phyloP scores from a whole-genome alignment of 768 basidiomycete species.

The Daedaleopsis sinensis region DNA sequence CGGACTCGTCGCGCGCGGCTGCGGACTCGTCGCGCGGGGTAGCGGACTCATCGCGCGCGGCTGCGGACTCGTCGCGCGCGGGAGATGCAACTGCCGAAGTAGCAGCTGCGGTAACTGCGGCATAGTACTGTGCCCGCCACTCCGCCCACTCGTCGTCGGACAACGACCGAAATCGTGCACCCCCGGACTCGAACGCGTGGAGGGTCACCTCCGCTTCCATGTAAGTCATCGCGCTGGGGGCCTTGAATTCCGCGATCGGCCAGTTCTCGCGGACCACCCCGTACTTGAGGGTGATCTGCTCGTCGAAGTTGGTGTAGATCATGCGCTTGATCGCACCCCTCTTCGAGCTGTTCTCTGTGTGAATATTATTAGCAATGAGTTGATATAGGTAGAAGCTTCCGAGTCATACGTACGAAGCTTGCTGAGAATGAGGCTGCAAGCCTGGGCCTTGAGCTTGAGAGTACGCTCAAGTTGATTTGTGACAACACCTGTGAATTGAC shows the following conservation, averaged over 20 bases:
- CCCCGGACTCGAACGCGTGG: constrained; percentile 21
- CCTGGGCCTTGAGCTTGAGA: neutral
- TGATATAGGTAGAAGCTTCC: too few relatives aligned
- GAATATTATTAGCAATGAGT: neutral
- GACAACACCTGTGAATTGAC: too few relatives aligned
- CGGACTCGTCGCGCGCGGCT: too few relatives aligned
- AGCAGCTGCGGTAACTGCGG: too few relatives aligned
- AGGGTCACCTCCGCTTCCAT: constrained; percentile 18
- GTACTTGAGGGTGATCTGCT: constrained; percentile 20
- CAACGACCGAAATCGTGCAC: constrained; percentile 21
- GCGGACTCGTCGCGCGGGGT: too few relatives aligned
- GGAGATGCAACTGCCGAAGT: too few relatives aligned
- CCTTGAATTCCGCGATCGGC: constrained; percentile 24
- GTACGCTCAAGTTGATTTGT: neutral
- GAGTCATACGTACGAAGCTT: neutral
- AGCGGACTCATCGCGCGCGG: too few relatives aligned
- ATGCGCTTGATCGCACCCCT: constrained; percentile 10
- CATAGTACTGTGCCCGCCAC: too few relatives aligned
- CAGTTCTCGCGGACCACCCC: constrained; percentile 25
- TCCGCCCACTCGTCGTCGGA: constrained; percentile 4
- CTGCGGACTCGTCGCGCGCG: too few relatives aligned
- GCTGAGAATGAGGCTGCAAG: neutral
- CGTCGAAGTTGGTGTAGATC: constrained; percentile 25
- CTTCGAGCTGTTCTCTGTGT: neutral
- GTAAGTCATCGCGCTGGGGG: constrained; percentile 18